Base-by-base conservation (phyloP, 805 yeast genomes). In the Yarrowia sp. region DNA sequence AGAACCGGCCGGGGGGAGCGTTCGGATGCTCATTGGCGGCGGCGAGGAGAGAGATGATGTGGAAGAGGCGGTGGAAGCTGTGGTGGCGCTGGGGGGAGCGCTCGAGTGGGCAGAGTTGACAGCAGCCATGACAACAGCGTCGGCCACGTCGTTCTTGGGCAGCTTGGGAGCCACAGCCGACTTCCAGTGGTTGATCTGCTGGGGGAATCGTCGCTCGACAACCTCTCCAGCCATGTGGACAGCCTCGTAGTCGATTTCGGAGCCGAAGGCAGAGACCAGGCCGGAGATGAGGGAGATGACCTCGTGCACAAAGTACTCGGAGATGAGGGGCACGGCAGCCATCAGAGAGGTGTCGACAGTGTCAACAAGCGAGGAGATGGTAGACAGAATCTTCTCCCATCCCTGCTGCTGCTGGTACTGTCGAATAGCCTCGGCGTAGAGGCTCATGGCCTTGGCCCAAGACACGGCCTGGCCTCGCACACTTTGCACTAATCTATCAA, bases 181-280 rank as follows among this genome's bases (percentile, higher is more conserved):
- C 21, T 27, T 18, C 61, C 61, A 55, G 29, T 38, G 61, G 36
- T n/a, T 25, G 21, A 55, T 16, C 36, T 55, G 61, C 29, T 55
- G 46, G 21, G 61, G 61, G 61, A 55, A 55, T 18, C 61, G 47
- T 29, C 61, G 61, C 38, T 55, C 47, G 5, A 55, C 61, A 10
- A 55, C 61, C 41, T 55, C 61, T 13, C 61, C 61, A 6, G 61
- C 61, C 61, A 55, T 55, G 29, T 55, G 61, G 6, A 55, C 61
- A 19, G 61, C 61, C 22, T 55, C 61, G 27, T 38, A 55, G 13
- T 55, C 61, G 27, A 55, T 55, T 38, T 55, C 61, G 5, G 61
- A 55, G 14, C 61, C 61, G 22, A 38, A 55, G 27, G 46, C 47
- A 27, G 46, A 27, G n/a, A 55, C 47, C 4, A 55, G 47, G 14